Base-by-base conservation (phyloP, 306 rosid genomes). In the Trifolium pratense region DNA sequence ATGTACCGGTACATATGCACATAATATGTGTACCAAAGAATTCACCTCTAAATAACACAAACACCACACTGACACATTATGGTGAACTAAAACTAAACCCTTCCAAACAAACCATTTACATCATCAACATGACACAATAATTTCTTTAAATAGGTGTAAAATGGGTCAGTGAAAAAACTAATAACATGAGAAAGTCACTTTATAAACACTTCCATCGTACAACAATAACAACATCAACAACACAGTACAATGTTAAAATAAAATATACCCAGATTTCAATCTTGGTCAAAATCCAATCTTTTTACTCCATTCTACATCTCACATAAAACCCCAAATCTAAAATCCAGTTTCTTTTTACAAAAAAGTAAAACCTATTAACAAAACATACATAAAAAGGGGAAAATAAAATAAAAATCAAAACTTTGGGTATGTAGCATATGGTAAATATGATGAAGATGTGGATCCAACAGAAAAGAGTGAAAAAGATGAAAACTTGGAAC, bases 391-490 rank as follows among this genome's bases (percentile, higher is more conserved):
- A 6, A 66, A 45, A 0, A 0, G 20, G 62, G 9, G 12, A 11
- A 56, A 56, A 7, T 0, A 21, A 62, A 62, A 25, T 9, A 66
- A 76, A 76, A 67, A 42, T 12, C 14, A 20, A 53, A 3, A 8
- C 29, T 77, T 42, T 16, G 3, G 12, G n/a, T 25, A 52, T 21
- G 37, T 18, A 18, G 2, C 31, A 57, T 13, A 6, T 14, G 20
- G 9, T 17, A 68, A 68, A 76, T 23, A 55, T 6, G 7, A 48
- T 0, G 5, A 76, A 68, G 7, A 32, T 42, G 60, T 17, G 31
- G 81, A 77, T 77, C 76, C 56, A 37, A 59, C 36, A 69, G 1
- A 77, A 49, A 15, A 36, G 39, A 34, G 3, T 32, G 14, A 48
- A 52, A 48, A 77, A 45, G 9, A 5, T 9, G 26, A 60, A 32